phyloP scores from a whole-genome alignment of 306 rosid genomes.

The Mucuna pruriens region DNA sequence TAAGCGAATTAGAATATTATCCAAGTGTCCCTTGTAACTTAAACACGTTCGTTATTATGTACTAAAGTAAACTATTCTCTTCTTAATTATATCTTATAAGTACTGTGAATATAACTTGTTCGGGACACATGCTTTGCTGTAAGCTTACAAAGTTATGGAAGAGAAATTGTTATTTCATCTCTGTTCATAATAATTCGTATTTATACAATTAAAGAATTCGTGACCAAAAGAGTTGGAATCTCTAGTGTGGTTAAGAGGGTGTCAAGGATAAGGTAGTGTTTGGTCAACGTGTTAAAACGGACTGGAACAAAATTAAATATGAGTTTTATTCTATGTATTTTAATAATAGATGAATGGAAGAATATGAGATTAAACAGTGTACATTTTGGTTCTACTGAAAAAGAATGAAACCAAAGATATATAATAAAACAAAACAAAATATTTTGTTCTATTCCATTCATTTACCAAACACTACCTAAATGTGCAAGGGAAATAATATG shows the following conservation, averaged over 20 bases:
- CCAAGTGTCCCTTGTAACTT: slow-evolving; percentile 36
- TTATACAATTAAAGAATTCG: slow-evolving; percentile 9
- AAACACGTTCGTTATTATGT: slow-evolving; percentile 29
- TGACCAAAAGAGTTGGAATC: background rate
- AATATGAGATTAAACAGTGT: background rate
- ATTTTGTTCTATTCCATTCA: background rate
- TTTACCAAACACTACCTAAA: background rate
- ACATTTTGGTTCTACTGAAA: background rate
- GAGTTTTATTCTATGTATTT: background rate
- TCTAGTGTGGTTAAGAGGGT: background rate
- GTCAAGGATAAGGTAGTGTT: background rate
- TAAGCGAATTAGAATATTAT: slow-evolving; percentile 42
- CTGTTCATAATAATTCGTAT: background rate
- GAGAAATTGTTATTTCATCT: background rate
- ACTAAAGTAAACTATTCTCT: slow-evolving; percentile 23
- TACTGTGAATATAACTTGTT: slow-evolving; percentile 24
- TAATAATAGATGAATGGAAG: background rate
- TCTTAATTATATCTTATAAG: slow-evolving; percentile 12
- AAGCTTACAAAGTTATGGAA: slow-evolving; percentile 15
- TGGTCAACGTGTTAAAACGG: background rate
- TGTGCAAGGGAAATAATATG: background rate
- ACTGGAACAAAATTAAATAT: background rate
- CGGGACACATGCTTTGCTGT: slow-evolving; percentile 36
- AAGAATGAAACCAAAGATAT: background rate
- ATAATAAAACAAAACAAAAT: background rate